Percentiles rank a stretch among this genome's conserved stretches.
These are phyloP conservation scores for Dipteronia dyeriana DNA, from an alignment of 345 rosid genomes.

Conservation along the genomic window DNA sequence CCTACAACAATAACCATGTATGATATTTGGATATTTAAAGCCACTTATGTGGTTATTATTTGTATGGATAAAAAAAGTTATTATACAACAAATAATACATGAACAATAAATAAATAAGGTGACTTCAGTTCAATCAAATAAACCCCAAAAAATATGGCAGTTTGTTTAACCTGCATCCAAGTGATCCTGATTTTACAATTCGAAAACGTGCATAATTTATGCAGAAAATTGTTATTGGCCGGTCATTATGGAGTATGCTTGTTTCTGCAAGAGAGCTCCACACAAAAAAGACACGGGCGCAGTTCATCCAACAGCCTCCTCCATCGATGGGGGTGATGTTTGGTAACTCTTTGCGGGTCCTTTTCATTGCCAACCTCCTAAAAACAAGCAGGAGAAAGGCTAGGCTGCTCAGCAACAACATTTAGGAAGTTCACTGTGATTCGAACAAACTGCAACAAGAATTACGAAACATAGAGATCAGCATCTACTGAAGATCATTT, in stretches of 20 bases:
- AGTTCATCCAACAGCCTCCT: conserved; percentile 11
- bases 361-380: conserved; percentile 8
- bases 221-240: background rate
- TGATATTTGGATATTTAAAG: background rate
- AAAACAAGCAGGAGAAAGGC: background rate
- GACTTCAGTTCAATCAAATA: background rate
- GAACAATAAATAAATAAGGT: background rate
- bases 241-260: background rate
- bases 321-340: background rate
- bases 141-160: background rate
- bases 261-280: conserved; percentile 8
- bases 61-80: background rate
- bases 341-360: background rate
- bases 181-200: background rate
- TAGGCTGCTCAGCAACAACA: background rate
- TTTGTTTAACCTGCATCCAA: background rate
- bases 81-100: background rate
- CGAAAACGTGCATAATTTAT: background rate
- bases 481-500: no score
- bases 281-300: conserved; percentile 4
- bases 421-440: background rate
- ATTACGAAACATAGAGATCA: no score
- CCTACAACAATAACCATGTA: background rate
- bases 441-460: background rate
- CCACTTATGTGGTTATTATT: background rate